phyloP scores from a whole-genome alignment of 176 grass and related monocot genomes.

The Puccinellia tenuiflora region DNA sequence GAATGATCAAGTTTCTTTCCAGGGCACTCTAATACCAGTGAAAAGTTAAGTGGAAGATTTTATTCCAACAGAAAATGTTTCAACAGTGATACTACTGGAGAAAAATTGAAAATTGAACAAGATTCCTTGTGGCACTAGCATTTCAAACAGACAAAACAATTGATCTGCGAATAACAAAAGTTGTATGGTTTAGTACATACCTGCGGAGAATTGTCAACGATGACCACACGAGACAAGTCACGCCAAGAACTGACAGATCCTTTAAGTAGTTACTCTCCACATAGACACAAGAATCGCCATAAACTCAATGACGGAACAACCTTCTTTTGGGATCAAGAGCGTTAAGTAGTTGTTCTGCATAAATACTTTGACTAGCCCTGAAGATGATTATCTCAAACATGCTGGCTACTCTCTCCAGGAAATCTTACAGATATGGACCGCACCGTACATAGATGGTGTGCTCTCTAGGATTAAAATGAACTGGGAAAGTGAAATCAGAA shows the following conservation, averaged over 20 bases:
- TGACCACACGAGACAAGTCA: constrained; percentile 81
- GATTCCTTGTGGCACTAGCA: neutral
- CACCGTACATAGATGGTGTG: constrained; percentile 90
- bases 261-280: constrained; percentile 97
- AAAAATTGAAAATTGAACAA: neutral
- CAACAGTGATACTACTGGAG: neutral
- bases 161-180: neutral
- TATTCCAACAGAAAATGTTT: neutral
- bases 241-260: constrained; percentile 82
- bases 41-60: neutral
- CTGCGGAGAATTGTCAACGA: constrained; percentile 97
- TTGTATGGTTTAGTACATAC: constrained; percentile 21
- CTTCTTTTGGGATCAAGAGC: constrained; percentile 94
- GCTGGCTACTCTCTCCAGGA: constrained; percentile 71
- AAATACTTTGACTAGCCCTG: constrained; percentile 93
- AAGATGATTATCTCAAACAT: constrained; percentile 95
- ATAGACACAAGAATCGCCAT: constrained; percentile 85
- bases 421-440: constrained; percentile 77
- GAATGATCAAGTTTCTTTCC: neutral
- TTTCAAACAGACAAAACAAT: neutral
- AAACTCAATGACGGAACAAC: constrained; percentile 86
- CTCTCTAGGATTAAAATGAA: constrained; percentile 89
- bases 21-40: neutral
- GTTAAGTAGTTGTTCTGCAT: constrained; percentile 93
- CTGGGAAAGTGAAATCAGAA: constrained; percentile 91